Base-by-base conservation (phyloP, 345 rosid genomes). In the Melastoma malabathricum region DNA sequence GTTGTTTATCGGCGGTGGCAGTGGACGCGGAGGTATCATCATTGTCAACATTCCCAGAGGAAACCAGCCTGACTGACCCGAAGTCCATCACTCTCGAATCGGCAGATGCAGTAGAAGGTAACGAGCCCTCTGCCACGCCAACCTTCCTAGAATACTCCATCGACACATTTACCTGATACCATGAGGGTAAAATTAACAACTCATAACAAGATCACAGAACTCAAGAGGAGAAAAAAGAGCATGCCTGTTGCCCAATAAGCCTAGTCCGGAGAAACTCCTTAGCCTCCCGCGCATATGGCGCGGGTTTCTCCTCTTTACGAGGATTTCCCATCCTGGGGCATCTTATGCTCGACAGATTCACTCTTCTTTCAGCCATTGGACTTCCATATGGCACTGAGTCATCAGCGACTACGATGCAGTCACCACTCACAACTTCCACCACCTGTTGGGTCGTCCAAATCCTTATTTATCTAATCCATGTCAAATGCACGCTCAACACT, bases 141-240 rank as follows among this genome's bases (percentile, higher is more conserved):
- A 89, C 71, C 71, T 82, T 87, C 75, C 97, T 81, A 15, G 92
- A 80, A 65, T 93, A 93, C 67, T 93, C 99, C 99, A 85, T 93
- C 72, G 77, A 80, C 57, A 93, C 94, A 54, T 48, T 72, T 57
- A 93, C 99, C 99, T 93, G 73, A 39, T 57, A 44, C 17, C 43
- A 50, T 29, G 25, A 15, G 15, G 9, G 13, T 5, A 43, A 10
- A n/a, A 46, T 41, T 57, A n/a, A 55, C 18, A 38, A 12, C 3
- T 43, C 47, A 27, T 2, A 45, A 6, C 10, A 2, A 44, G 41
- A 7, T 46, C 38, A 1, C 3, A 43, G 10, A 29, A 43, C 18
- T 29, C 18, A 10, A 34, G 29, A n/a, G n/a, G n/a, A 46, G 52
- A 44, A 41, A 15, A 20, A 46, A 46, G 20, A 52, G 47, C 69